These are phyloP conservation scores for Trametes gibbosa DNA, from an alignment of 768 basidiomycete genomes.

Conservation along the genomic window DNA sequence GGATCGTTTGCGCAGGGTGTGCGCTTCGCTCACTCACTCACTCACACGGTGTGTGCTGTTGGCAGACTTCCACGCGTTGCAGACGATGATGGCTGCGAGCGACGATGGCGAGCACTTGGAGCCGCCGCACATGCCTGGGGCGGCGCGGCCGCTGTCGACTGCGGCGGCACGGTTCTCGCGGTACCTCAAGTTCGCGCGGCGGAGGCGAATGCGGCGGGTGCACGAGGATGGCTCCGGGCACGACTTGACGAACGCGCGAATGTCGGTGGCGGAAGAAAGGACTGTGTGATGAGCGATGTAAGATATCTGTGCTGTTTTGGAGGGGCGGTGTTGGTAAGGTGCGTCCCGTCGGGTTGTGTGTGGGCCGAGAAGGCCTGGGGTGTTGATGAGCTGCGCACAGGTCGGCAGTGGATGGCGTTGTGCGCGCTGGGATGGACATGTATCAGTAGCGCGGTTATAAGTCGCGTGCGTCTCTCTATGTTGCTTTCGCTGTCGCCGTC, in stretches of 20 bases:
- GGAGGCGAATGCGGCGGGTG: slow-evolving; percentile 21
- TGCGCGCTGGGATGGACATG: not conserved
- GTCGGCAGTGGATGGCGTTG: no score
- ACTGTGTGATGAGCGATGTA: not conserved
- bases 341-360: not conserved
- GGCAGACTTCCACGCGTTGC: slow-evolving; percentile 36
- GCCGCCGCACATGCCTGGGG: slow-evolving; percentile 18
- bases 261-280: slow-evolving; percentile 23
- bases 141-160: slow-evolving; percentile 22
- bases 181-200: slow-evolving; percentile 32
- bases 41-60: not conserved
- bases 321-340: not conserved
- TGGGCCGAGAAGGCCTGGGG: no score
- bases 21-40: no score
- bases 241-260: slow-evolving; percentile 27
- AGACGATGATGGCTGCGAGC: slow-evolving; percentile 30
- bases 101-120: slow-evolving; percentile 20
- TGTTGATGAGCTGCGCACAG: no score
- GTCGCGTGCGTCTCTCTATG: not conserved
- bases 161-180: slow-evolving; percentile 32
- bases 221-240: slow-evolving; percentile 18
- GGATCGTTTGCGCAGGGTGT: no score
- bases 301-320: not conserved
- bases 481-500: slow-evolving; percentile 3
- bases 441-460: not conserved